Percentiles rank a stretch among this genome's conserved stretches.
Evolutionary conservation across 331 rosid genomes (phyloP).

Genomic region (Ulmus americana): DNA sequence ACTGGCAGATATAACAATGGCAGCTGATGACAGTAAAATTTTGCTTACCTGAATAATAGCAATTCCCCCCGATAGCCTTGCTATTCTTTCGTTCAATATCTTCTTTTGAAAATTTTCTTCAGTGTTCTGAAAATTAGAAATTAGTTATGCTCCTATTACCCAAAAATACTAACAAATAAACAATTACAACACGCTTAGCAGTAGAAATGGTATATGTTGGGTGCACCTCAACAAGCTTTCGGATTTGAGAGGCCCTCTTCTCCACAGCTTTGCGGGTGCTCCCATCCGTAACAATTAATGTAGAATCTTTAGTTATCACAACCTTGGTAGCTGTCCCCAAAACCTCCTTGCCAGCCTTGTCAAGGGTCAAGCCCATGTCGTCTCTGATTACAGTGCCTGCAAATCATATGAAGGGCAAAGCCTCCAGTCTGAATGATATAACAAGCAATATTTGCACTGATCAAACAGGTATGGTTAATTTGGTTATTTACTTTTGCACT

Average conservation of each 20-base stretch:
- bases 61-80: constrained; percentile 75
- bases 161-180: background rate
- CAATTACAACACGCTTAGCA: background rate
- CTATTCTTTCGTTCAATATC: constrained; percentile 75
- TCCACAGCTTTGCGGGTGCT: constrained; percentile 57
- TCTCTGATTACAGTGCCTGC: constrained; percentile 85
- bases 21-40: constrained; percentile 11
- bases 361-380: constrained; percentile 70
- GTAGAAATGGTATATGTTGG: constrained; percentile 13
- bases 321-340: constrained; percentile 69
- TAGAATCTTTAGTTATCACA: constrained; percentile 71
- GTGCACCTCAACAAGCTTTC: constrained; percentile 61
- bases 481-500: background rate
- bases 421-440: constrained; percentile 1
- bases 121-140: constrained; percentile 53
- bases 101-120: constrained; percentile 74
- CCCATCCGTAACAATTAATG: constrained; percentile 76
- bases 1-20: constrained; percentile 5
- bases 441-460: background rate
- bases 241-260: constrained; percentile 63
- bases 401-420: constrained; percentile 17
- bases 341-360: constrained; percentile 47
- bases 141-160: constrained; percentile 3
- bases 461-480: background rate
- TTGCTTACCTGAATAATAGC: constrained; percentile 75